Evolutionary conservation across 2,329 filamentous ascomycete genomes (phyloP), one percentile per base, ranked within the genome.

Genomic region (Arthrinium phaeospermum): DNA sequence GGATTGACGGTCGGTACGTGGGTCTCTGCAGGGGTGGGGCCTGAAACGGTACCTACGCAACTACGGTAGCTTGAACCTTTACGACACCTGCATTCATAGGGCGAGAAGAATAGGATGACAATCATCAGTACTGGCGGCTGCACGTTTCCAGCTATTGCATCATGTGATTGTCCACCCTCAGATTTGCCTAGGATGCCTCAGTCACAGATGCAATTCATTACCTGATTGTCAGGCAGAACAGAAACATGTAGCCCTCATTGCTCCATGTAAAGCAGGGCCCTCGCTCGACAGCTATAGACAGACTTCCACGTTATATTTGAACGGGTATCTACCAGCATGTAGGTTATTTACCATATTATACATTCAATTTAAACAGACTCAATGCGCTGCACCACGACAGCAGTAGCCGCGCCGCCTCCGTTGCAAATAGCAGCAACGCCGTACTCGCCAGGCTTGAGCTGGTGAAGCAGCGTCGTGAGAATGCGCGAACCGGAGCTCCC

Each of bases 361-460:
- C 3, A 64, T 41, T 19, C 7, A 13, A 12, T 22, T 22, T 80
- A 90, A 71, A 88, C 87, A 69, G 84, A 85, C 75, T 93, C 92
- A 76, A 96, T 88, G 77, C 91, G 91, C 84, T 98, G 95, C 71
- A 99, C 94, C 68, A 98, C 94, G 80, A 98, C 88, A 0, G 95
- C 96, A 13, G 94, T 96, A 0, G 96, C 94, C 19, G 95, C 96
- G 73, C 96, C 96, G 57, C 96, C 96, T 67, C 96, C 96, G 79
- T 99, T 99, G 85, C 96, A 98, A 74, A 99, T 98, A 3, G 95
- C 95, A 22, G 95, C 96, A 75, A 96, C 94, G 71, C 96, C 96
- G 80, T 98, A 98, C 85, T 99, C 94, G 47, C 95, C 95, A 53
- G 92, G 91, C 86, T 97, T 92, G 74, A 98, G 86, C 84, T 98